Evolutionary conservation across 345 rosid genomes (phyloP), one percentile per base, ranked within the genome.

Genomic region (Adansonia digitata): DNA sequence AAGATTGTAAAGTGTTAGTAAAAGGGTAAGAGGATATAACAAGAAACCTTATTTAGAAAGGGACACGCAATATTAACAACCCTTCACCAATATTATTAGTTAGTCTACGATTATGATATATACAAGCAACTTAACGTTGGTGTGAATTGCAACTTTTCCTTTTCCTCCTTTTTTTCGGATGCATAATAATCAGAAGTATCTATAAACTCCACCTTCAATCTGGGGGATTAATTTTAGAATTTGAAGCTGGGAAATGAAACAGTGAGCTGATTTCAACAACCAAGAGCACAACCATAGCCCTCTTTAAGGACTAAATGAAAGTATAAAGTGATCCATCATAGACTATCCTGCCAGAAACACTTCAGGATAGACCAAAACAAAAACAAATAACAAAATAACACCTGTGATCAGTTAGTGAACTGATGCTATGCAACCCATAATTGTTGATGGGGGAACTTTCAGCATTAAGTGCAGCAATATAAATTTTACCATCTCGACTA

Each of bases 401-500:
- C 70, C 99, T 84, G 53, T 84, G 81, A 81, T 88, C 88, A 20
- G 94, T 80, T 61, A 93, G 82, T 40, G 88, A 82, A 84, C 92
- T 84, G 26, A 91, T 79, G 75, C 88, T 84, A 78, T 95, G 88
- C 76, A 80, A 79, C 57, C 91, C 91, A 68, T 84, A 77, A 69
- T 69, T 82, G 74, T 77, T 77, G 66, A 43, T 61, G 0, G 86
- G 81, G 37, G 83, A 75, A 74, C 89, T 82, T 77, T 83, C 88
- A 43, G 90, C 86, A 78, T 82, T 79, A 63, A 93, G 84, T 8
- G 92, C 92, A 71, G 88, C 92, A 27, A 95, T 61, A 70, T 93
- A 88, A 73, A 93, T 90, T 66, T 84, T 85, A 29, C 99, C 92
- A 82, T 93, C 98, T 78, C 80, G 83, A 53, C 91, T 70, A 63